phyloP scores from a whole-genome alignment of 305 asterid species.

The Nicotiana rustica region DNA sequence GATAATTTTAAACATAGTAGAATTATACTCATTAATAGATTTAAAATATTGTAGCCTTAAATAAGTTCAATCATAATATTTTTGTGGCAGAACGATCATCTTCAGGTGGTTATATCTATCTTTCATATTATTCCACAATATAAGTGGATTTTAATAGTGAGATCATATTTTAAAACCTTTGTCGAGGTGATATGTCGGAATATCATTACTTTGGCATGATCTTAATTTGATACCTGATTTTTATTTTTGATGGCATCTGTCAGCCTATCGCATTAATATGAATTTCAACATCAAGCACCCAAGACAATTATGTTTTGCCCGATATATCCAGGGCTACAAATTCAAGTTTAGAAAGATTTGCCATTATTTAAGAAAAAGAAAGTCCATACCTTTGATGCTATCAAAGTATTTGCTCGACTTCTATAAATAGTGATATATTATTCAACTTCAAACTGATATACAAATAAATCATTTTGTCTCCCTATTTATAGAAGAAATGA shows the following conservation, averaged over 20 bases:
- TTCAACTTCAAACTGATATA: no score
- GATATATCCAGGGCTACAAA: no score
- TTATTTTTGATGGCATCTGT: not conserved
- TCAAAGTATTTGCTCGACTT: no score
- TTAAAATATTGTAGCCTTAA: no score
- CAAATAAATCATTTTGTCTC: no score
- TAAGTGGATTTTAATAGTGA: not conserved
- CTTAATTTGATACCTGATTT: not conserved
- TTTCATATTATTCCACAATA: not conserved
- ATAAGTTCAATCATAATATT: not conserved
- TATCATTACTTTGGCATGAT: not conserved
- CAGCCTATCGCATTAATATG: not conserved
- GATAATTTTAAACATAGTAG: no score
- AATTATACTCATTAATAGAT: not conserved
- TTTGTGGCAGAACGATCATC: not conserved
- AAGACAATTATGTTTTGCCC: not conserved
- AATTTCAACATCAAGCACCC: no score
- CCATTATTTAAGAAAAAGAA: no score
- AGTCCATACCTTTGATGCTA: no score
- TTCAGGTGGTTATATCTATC: not conserved
- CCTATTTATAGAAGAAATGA: no score
- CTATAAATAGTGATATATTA: no score
- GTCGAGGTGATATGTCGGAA: not conserved
- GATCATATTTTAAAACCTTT: not conserved
- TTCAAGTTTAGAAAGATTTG: no score